These are phyloP conservation scores for Pseudophaeomoniella oleicola DNA, from an alignment of 2,329 filamentous ascomycete species.

Conservation along the genomic window DNA sequence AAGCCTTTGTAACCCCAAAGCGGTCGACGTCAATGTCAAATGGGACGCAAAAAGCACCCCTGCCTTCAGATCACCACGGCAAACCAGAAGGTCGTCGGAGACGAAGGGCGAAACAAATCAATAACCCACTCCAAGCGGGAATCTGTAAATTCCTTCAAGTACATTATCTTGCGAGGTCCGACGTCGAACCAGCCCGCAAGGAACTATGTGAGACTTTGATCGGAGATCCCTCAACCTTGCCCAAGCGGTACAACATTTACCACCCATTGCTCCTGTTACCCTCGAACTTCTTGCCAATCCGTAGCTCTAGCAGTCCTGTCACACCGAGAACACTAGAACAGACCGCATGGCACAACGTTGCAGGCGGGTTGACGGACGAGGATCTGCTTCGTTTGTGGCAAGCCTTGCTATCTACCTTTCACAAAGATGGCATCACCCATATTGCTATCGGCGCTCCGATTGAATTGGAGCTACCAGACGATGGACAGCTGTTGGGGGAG, in stretches of 20 bases:
- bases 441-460: slow-evolving; percentile 47
- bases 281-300: slow-evolving; percentile 25
- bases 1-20: too few species aligned
- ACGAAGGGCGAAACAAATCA: not conserved
- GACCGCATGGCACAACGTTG: slow-evolving; percentile 15
- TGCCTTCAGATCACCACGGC: not conserved
- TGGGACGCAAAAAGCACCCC: not conserved
- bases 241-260: slow-evolving; percentile 40
- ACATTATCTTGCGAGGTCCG: not conserved
- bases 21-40: not conserved
- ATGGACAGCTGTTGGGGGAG: slow-evolving; percentile 3
- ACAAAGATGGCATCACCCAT: slow-evolving; percentile 29
- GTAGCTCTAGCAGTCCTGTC: not conserved
- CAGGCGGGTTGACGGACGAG: slow-evolving; percentile 12
- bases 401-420: slow-evolving; percentile 12
- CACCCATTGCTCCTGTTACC: slow-evolving; percentile 43
- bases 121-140: slow-evolving; percentile 17
- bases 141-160: slow-evolving; percentile 18
- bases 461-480: slow-evolving; percentile 14
- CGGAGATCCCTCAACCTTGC: slow-evolving; percentile 13
- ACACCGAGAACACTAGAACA: slow-evolving; percentile 9
- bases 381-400: slow-evolving; percentile 16
- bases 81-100: not conserved
- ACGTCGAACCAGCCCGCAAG: not conserved
- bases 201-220: not conserved